phyloP scores from a whole-genome alignment of 257 asterid genomes.

The Ilex aquifolium region DNA sequence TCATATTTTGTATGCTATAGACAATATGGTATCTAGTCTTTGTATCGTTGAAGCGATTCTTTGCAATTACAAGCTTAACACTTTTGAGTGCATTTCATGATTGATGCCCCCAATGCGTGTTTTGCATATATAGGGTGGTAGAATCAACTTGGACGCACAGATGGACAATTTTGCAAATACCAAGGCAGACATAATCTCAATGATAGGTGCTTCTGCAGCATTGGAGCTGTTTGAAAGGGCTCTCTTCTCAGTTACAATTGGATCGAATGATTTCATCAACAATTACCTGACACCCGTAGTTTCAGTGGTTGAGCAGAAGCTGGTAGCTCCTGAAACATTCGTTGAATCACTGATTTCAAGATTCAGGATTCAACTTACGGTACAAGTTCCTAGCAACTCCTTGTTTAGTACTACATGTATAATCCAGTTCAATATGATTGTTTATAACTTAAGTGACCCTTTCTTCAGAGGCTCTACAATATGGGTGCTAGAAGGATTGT shows the following conservation, averaged over 20 bases:
- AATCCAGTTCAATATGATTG: no score
- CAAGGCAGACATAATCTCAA: constrained; percentile 43
- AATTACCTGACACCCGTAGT: constrained; percentile 50
- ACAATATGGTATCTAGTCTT: no score
- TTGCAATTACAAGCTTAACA: no score
- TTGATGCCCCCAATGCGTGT: no score
- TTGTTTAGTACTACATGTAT: no score
- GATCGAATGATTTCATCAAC: constrained; percentile 80
- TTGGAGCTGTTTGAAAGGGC: constrained; percentile 29
- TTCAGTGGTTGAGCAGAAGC: constrained; percentile 27
- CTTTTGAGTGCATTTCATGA: no score
- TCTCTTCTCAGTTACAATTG: constrained; percentile 53
- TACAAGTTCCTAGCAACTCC: constrained; percentile 7
- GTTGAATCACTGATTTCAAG: constrained; percentile 55
- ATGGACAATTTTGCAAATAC: constrained; percentile 72
- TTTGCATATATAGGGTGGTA: constrained; percentile 39
- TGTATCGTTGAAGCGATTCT: no score
- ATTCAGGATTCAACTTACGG: constrained; percentile 50
- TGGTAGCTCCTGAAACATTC: constrained; percentile 42
- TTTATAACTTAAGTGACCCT: not conserved
- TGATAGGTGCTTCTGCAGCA: constrained; percentile 32
- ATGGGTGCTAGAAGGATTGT: constrained; percentile 56
- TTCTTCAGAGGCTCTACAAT: constrained; percentile 49
- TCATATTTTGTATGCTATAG: no score
- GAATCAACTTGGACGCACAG: constrained; percentile 70